Conservation (phyloP, 495 filamentous ascomycete species). For the Penicillium daleae region DNA sequence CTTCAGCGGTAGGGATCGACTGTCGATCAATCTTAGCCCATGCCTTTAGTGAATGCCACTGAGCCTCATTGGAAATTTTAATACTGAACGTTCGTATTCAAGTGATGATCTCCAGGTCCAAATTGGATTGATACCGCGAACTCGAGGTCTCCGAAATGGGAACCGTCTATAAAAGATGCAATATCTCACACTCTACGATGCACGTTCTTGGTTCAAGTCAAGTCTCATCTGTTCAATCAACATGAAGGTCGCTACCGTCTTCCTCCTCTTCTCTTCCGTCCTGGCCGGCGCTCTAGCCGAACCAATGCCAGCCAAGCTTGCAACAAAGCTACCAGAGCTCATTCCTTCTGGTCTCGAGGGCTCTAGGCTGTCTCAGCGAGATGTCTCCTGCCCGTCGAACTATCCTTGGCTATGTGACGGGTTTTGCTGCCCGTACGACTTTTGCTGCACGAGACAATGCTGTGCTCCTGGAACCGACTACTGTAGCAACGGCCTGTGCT, state of each 20-base stretch:
- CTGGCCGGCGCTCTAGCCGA: neutral
- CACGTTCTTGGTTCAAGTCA: neutral
- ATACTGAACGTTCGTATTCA: neutral
- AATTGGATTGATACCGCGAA: neutral
- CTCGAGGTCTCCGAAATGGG: neutral
- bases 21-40: neutral
- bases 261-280: neutral
- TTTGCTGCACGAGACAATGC: conserved; percentile 1
- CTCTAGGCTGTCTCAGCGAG: neutral
- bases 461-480: conserved; percentile 2
- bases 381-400: neutral
- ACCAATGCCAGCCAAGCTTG: neutral
- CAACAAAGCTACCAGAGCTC: neutral
- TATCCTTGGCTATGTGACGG: conserved; percentile 1
- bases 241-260: neutral
- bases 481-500: conserved; percentile 1
- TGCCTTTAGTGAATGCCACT: neutral
- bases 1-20: neutral
- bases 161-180: neutral
- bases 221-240: neutral
- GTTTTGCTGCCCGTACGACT: neutral
- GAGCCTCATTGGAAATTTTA: conserved; percentile 1
- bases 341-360: neutral
- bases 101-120: neutral
- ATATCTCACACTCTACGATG: neutral